A percentile compares a stretch with the other conserved stretches of the same genome.
phyloP scores from a whole-genome alignment of 345 rosid genomes.

The Dipteronia sinensis region DNA sequence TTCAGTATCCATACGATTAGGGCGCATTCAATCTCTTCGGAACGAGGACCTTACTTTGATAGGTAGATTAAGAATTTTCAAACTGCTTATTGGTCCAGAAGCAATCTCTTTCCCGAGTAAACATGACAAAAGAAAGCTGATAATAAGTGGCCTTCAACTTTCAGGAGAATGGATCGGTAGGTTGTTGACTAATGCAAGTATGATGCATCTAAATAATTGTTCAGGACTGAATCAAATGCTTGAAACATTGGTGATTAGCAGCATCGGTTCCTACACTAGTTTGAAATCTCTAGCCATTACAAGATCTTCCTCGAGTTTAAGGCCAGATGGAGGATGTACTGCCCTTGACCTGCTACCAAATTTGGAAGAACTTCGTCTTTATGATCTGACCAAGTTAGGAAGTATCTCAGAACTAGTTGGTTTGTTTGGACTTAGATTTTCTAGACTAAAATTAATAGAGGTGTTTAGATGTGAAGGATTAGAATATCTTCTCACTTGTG shows the following conservation, averaged over 20 bases:
- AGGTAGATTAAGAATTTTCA: slow-evolving; percentile 9
- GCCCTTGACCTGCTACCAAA: too few relatives aligned
- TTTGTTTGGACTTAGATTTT: too few relatives aligned
- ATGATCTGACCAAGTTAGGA: too few relatives aligned
- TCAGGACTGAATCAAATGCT: slow-evolving; percentile 29
- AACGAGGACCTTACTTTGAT: slow-evolving; percentile 22
- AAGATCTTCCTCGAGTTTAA: not conserved
- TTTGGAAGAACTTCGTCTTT: not conserved
- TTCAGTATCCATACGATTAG: slow-evolving; percentile 26
- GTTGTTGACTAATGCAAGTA: slow-evolving; percentile 28
- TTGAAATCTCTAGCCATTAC: slow-evolving; percentile 32
- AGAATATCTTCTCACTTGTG: too few relatives aligned
- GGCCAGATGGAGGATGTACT: too few relatives aligned
- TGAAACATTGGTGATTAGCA: slow-evolving; percentile 26
- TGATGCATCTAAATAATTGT: slow-evolving; percentile 25
- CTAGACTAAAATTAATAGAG: too few relatives aligned
- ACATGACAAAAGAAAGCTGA: slow-evolving; percentile 9
- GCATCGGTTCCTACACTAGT: slow-evolving; percentile 4
- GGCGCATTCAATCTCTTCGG: slow-evolving; percentile 25
- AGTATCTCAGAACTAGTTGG: too few relatives aligned
- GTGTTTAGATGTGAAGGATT: too few relatives aligned
- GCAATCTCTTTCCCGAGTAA: too few relatives aligned
- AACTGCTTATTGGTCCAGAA: too few relatives aligned
- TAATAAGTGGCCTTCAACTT: slow-evolving; percentile 4
- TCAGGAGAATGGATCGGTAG: slow-evolving; percentile 8